These are phyloP conservation scores for Entomortierella lignicola DNA, from an alignment of 192 early-diverging fungal species.

Conservation along the genomic window DNA sequence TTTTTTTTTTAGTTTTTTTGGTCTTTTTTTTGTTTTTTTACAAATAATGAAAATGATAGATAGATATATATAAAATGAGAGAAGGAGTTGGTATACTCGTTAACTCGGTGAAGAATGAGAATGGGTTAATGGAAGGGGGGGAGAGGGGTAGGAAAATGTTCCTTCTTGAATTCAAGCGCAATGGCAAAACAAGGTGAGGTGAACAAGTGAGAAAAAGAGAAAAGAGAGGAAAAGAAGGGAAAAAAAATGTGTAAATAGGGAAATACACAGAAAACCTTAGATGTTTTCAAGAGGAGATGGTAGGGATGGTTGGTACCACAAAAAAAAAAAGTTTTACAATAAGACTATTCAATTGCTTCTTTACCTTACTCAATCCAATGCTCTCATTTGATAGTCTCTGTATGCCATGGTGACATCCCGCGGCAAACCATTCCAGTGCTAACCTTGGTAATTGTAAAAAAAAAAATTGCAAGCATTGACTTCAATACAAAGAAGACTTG, in stretches of 20 bases:
- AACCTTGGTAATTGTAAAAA: slow-evolving; percentile 10
- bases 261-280: slow-evolving; percentile 1
- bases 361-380: background rate
- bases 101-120: slow-evolving; percentile 14
- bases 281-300: background rate
- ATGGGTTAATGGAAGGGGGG: slow-evolving; percentile 4
- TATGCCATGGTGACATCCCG: slow-evolving; percentile 7
- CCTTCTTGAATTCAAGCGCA: slow-evolving; percentile 44
- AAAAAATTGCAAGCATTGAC: background rate
- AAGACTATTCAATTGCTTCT: background rate
- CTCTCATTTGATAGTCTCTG: background rate
- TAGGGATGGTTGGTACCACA: background rate
- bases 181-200: slow-evolving; percentile 47
- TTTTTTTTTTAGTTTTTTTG: slow-evolving; percentile 6
- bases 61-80: no score
- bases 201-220: slow-evolving; percentile 11
- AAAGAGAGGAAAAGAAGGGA: background rate
- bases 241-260: background rate
- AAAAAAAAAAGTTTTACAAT: background rate
- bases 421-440: slow-evolving; percentile 14
- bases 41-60: background rate
- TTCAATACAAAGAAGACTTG: background rate
- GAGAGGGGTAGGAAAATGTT: background rate
- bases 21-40: slow-evolving; percentile 25
- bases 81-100: background rate